phyloP scores from a whole-genome alignment of 768 basidiomycete genomes.

The Pleurotus djamor region DNA sequence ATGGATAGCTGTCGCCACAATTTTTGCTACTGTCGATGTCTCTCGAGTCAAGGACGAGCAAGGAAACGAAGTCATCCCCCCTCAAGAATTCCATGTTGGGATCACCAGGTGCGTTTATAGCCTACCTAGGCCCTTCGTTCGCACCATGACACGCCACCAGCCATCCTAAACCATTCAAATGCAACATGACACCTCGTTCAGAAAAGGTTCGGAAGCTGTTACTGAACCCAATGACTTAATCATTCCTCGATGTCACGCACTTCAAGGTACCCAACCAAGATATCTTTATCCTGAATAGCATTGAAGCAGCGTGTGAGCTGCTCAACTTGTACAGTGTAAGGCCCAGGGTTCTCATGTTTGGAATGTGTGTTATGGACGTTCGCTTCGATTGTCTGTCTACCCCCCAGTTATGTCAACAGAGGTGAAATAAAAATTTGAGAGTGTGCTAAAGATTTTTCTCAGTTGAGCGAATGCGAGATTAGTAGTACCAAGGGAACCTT shows the following conservation, averaged over 20 bases:
- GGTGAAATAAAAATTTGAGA: not conserved
- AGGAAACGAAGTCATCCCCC: slow-evolving; percentile 10
- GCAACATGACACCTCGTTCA: too few relatives aligned
- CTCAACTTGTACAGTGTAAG: slow-evolving; percentile 25
- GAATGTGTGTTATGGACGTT: too few relatives aligned
- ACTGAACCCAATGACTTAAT: too few relatives aligned
- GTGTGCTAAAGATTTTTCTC: too few relatives aligned
- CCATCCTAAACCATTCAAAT: too few relatives aligned
- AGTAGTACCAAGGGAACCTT: too few relatives aligned
- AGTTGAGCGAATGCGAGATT: too few relatives aligned
- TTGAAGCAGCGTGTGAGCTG: slow-evolving; percentile 22
- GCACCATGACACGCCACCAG: too few relatives aligned
- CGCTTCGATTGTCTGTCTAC: slow-evolving; percentile 31
- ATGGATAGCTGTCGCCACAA: slow-evolving; percentile 29
- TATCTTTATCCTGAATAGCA: slow-evolving; percentile 20
- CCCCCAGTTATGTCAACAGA: not conserved
- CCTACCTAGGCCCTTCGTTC: too few relatives aligned
- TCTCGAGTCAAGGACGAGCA: slow-evolving; percentile 23
- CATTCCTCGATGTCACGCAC: slow-evolving; percentile 14
- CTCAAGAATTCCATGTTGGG: slow-evolving; percentile 26
- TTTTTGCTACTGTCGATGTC: slow-evolving; percentile 28
- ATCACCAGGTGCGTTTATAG: slow-evolving; percentile 24
- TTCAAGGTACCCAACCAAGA: slow-evolving; percentile 20
- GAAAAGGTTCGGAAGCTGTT: too few relatives aligned
- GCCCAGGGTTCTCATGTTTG: slow-evolving; percentile 14